A percentile compares a stretch with the other conserved stretches of the same genome.
Evolutionary conservation across 2,329 filamentous ascomycete genomes (phyloP).

Genomic region (Ophiostoma montium): DNA sequence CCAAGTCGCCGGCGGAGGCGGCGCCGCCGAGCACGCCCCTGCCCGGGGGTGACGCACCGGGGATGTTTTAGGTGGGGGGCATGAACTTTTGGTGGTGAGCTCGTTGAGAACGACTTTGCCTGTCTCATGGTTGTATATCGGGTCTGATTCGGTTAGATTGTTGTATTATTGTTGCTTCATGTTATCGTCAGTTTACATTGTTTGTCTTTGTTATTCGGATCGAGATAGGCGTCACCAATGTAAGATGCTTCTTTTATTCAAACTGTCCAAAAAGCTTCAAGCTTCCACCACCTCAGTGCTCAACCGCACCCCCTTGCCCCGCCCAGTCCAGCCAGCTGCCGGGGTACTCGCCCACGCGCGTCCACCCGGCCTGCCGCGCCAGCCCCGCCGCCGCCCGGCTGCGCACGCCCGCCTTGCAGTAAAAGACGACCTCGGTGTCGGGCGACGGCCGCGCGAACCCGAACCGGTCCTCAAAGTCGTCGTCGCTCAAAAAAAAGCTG

Average conservation of each 20-base stretch:
- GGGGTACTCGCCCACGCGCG: constrained; percentile 53
- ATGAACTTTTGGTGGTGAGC: background rate
- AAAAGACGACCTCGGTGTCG: constrained; percentile 58
- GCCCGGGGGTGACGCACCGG: constrained; percentile 1
- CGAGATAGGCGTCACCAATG: no score
- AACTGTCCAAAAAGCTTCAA: background rate
- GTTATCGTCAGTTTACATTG: no score
- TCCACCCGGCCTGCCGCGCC: constrained; percentile 65
- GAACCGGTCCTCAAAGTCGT: constrained; percentile 73
- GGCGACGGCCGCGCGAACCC: constrained; percentile 55
- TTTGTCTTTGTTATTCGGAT: no score
- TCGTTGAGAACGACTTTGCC: no score
- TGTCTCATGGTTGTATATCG: no score
- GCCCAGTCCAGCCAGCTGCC: constrained; percentile 79
- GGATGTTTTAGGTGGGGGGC: background rate
- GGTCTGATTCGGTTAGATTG: no score
- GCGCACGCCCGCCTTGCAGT: constrained; percentile 84
- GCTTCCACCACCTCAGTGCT: no score
- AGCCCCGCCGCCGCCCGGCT: constrained; percentile 63
- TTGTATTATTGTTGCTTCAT: no score
- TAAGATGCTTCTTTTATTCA: background rate
- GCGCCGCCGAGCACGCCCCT: constrained; percentile 6
- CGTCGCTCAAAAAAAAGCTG: constrained; percentile 57
- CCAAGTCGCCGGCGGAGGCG: no score
- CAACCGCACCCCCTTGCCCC: constrained; percentile 50